phyloP scores from a whole-genome alignment of 164 flowering plant species.

The Tetrastigma voinierianum region DNA sequence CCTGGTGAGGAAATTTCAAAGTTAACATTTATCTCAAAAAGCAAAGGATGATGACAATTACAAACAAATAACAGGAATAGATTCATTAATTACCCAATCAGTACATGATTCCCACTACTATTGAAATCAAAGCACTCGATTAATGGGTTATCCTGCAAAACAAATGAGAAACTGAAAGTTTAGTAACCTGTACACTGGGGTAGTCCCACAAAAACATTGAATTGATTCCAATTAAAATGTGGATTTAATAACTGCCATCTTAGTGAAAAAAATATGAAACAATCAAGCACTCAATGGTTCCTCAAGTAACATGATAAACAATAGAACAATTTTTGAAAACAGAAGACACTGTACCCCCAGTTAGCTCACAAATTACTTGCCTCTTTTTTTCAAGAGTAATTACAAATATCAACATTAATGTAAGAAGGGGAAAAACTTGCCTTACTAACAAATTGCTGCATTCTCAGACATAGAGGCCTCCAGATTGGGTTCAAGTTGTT shows the following conservation, averaged over 20 bases:
- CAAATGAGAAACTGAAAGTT: background rate
- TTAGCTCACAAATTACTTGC: background rate
- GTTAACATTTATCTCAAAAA: background rate
- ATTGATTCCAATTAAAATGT: too few relatives aligned
- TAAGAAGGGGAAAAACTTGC: slow-evolving; percentile 30
- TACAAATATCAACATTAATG: background rate
- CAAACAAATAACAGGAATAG: background rate
- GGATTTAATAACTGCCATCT: too few relatives aligned
- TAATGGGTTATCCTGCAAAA: slow-evolving; percentile 77
- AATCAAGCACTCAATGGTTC: too few relatives aligned
- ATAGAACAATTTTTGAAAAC: too few relatives aligned
- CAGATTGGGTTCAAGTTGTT: slow-evolving; percentile 77
- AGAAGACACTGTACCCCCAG: too few relatives aligned
- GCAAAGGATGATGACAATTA: background rate
- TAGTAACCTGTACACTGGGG: too few relatives aligned
- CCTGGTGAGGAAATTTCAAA: slow-evolving; percentile 32
- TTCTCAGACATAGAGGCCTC: slow-evolving; percentile 63
- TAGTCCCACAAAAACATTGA: too few relatives aligned
- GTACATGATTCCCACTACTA: slow-evolving; percentile 66
- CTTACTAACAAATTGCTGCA: slow-evolving; percentile 83
- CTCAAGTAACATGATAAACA: too few relatives aligned
- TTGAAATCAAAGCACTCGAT: slow-evolving; percentile 93
- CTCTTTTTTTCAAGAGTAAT: too few relatives aligned
- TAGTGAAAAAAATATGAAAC: too few relatives aligned
- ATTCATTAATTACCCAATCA: slow-evolving; percentile 68